These are phyloP conservation scores for Acacia acuminata DNA, from an alignment of 306 rosid species.

Conservation along the genomic window DNA sequence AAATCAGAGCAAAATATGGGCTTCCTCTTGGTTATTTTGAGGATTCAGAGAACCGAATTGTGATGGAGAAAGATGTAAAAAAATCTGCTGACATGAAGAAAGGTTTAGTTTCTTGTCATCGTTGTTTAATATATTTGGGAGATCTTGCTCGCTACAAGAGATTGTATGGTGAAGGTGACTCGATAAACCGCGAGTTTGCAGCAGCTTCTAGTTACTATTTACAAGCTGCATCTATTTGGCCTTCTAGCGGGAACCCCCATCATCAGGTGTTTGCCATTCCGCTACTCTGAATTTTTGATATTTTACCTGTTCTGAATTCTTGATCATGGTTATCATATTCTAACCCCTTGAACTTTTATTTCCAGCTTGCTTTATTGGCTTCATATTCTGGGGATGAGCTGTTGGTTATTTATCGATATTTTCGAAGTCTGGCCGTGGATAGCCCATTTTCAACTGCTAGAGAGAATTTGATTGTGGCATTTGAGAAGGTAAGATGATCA, in stretches of 20 bases:
- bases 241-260: constrained; percentile 94
- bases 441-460: constrained; percentile 90
- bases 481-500: constrained; percentile 72
- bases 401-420: constrained; percentile 81
- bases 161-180: constrained; percentile 87
- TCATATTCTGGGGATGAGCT: constrained; percentile 91
- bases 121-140: constrained; percentile 89
- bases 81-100: constrained; percentile 77
- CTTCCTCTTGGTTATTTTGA: constrained; percentile 84
- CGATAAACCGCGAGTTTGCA: constrained; percentile 69
- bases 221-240: constrained; percentile 92
- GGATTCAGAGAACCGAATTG: constrained; percentile 62
- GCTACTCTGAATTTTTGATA: constrained; percentile 4
- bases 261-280: constrained; percentile 67
- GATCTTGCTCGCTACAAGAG: constrained; percentile 98
- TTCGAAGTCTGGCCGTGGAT: constrained; percentile 87
- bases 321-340: constrained; percentile 18
- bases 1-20: constrained; percentile 84
- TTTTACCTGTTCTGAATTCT: background rate
- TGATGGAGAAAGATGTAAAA: constrained; percentile 79
- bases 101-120: constrained; percentile 85
- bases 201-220: constrained; percentile 93
- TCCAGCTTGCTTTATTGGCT: constrained; percentile 91
- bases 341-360: constrained; percentile 9
- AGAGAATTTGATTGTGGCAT: constrained; percentile 89